Evolutionary conservation across 495 filamentous ascomycete species (phyloP).

Genomic region (Parathielavia appendiculata): DNA sequence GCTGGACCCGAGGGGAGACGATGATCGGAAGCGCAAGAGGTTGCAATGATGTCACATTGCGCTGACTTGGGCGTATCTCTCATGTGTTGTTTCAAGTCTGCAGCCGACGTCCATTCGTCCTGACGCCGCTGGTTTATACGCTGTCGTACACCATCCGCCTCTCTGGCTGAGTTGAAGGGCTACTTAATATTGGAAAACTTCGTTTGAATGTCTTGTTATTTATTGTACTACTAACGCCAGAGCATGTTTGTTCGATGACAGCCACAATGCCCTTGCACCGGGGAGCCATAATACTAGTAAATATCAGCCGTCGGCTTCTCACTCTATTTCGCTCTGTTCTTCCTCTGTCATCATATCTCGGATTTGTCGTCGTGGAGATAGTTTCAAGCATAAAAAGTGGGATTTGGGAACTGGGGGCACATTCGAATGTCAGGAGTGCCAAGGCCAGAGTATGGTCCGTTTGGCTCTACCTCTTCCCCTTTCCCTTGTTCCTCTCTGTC

Average conservation of each 20-base stretch:
- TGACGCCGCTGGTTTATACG: background rate
- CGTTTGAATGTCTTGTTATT: background rate
- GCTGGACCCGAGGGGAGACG: constrained; percentile 41
- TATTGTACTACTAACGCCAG: constrained; percentile 1
- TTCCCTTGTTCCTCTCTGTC: too few species aligned
- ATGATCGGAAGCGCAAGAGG: constrained; percentile 77
- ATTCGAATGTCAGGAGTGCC: too few species aligned
- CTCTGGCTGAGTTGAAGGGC: background rate
- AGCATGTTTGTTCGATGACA: background rate
- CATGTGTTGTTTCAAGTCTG: background rate
- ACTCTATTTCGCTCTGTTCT: too few species aligned
- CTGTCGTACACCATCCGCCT: background rate
- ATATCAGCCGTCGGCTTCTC: background rate
- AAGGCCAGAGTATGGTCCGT: too few species aligned
- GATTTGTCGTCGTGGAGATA: too few species aligned
- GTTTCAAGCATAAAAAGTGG: too few species aligned
- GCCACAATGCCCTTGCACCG: too few species aligned
- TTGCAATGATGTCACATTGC: constrained; percentile 35
- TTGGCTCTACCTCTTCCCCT: too few species aligned
- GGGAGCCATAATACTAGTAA: background rate
- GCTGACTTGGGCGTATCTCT: background rate
- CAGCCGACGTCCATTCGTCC: background rate
- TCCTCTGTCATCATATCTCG: too few species aligned
- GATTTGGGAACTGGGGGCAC: too few species aligned
- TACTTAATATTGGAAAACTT: too few species aligned